A percentile compares a stretch with the other conserved stretches of the same genome.
These are phyloP conservation scores for Termitomyces sp. DNA, from an alignment of 768 basidiomycete genomes.

Conservation along the genomic window DNA sequence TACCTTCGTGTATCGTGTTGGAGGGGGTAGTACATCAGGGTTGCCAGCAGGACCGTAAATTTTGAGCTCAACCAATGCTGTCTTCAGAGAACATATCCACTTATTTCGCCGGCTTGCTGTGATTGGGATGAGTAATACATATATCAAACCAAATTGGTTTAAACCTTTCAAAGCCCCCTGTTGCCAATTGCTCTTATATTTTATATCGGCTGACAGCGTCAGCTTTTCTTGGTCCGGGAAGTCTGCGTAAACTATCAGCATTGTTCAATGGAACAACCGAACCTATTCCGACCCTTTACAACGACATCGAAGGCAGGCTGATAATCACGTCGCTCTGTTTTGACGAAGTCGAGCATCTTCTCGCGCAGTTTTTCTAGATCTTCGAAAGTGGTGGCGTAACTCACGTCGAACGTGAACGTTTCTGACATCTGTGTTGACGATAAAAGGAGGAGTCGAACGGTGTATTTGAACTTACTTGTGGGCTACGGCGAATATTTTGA, in stretches of 20 bases:
- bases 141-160: slow-evolving; percentile 2
- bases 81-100: slow-evolving; percentile 86
- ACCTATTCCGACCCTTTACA: slow-evolving; percentile 43
- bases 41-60: slow-evolving; percentile 65
- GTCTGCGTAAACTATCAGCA: slow-evolving; percentile 31
- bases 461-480: slow-evolving; percentile 36
- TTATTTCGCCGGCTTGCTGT: slow-evolving; percentile 79
- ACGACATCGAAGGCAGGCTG: slow-evolving; percentile 68
- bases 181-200: slow-evolving; percentile 86
- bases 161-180: slow-evolving; percentile 66
- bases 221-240: slow-evolving; percentile 79
- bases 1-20: slow-evolving; percentile 59
- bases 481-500: slow-evolving; percentile 66
- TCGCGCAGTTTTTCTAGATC: slow-evolving; percentile 71
- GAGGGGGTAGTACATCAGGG: slow-evolving; percentile 47
- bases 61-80: slow-evolving; percentile 57
- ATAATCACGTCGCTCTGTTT: slow-evolving; percentile 68
- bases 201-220: slow-evolving; percentile 74
- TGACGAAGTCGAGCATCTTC: slow-evolving; percentile 76
- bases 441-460: not conserved
- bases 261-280: not conserved
- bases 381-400: slow-evolving; percentile 73
- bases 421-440: slow-evolving; percentile 55
- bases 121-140: slow-evolving; percentile 2
- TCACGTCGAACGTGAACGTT: slow-evolving; percentile 76